Evolutionary conservation across 805 yeast species (phyloP), one percentile per base, ranked within the genome.

Genomic region (Naumovozyma castellii): DNA sequence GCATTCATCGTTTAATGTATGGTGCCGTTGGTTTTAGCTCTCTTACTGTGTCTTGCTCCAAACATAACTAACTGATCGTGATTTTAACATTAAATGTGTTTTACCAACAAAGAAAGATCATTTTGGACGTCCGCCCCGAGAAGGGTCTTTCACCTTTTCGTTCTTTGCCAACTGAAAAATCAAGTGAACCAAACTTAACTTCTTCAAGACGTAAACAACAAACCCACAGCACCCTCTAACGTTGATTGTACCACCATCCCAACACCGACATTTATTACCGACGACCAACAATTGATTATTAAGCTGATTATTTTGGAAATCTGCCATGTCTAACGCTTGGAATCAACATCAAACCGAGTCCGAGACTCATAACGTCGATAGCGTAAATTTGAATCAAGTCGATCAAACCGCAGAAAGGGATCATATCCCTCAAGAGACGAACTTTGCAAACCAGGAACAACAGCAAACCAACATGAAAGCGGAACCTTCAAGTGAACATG

Each of bases 1-100:
- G 97, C 97, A 68, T 92, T 92, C 98, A 92, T 90, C 9, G 18
- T 25, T 22, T 10, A 18, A 17, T 31, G 25, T 18, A 2, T 4
- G 29, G 15, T 12, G 15, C 16, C 17, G n/a, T 22, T 6, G 27
- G 6, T 22, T 6, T 22, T n/a, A n/a, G n/a, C n/a, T n/a, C 30
- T 34, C 12, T 13, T 17, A 8, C 17, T 31, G 17, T 31, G 12
- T 4, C 34, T 31, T n/a, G 18, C 34, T 16, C 30, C 15, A 31
- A 8, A 13, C 9, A n/a, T n/a, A n/a, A n/a, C n/a, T n/a, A n/a
- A n/a, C n/a, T n/a, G n/a, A n/a, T n/a, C n/a, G n/a, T n/a, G n/a
- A n/a, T n/a, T n/a, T n/a, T n/a, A n/a, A n/a, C n/a, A n/a, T n/a
- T n/a, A n/a, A n/a, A n/a, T n/a, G n/a, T n/a, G n/a, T n/a, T n/a